Base-by-base conservation (phyloP, 768 basidiomycete genomes). In the Mycena venus region DNA sequence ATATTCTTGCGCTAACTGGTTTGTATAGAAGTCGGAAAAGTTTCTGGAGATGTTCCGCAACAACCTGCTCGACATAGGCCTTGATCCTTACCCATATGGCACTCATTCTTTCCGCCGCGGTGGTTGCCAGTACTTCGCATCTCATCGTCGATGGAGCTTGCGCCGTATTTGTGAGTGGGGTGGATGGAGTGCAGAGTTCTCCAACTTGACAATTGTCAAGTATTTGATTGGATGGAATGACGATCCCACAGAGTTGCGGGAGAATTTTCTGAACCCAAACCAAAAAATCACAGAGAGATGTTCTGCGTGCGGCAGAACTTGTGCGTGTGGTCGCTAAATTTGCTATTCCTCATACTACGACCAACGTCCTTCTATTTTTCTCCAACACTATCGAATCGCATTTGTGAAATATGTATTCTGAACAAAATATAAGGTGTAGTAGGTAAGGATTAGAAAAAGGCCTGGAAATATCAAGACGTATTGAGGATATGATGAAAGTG, bases 121-220 rank as follows among this genome's bases (percentile, higher is more conserved):
- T 11, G 85, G 86, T 0, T 85, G 84, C 67, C 86, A 88, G 68
- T 88, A 83, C 49, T 78, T 88, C n/a, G 73, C 81, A 7, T 71
- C 78, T 8, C 71, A 78, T 10, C 70, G 78, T 2, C 80, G 83
- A 0, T 88, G 86, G 86, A 75, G 79, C 0, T 71, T 88, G 0
- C 70, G 82, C 0, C 71, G 74, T 4, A 85, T 89, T 27, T 89
- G 87, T 66, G 83, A 85, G n/a, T 88, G 87, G 86, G 87, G 85
- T 44, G 88, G 87, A 4, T 88, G 87, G 87, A 84, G 82, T 62
- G 82, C 78, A 5, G 83, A 87, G 42, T 85, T 85, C 64, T 82
- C 83, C 6, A 80, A 81, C 61, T 55, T 84, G 68, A 87, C 85
- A 0, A 86, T 88, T 55, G 84, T 88, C 51, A 84, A 85, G 68